phyloP scores from a whole-genome alignment of 805 yeast species.

The Starmerella vaccinii region DNA sequence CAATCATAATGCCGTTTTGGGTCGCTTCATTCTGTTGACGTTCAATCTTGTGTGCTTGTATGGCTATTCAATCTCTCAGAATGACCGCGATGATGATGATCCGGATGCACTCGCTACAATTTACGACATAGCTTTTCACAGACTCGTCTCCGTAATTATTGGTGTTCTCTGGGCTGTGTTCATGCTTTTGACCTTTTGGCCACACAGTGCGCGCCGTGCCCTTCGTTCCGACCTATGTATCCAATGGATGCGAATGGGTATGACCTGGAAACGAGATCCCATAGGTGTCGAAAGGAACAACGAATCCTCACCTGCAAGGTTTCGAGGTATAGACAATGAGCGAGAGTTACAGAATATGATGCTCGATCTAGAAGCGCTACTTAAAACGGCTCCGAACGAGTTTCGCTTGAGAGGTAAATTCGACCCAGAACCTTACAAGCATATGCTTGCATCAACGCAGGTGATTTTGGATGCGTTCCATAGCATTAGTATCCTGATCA shows the following conservation, averaged over 20 bases:
- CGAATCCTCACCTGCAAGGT: background rate
- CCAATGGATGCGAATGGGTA: conserved; percentile 71
- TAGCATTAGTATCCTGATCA: conserved; percentile 58
- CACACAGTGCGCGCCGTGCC: conserved; percentile 64
- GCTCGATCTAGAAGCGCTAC: conserved; percentile 47
- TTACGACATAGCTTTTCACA: conserved; percentile 67
- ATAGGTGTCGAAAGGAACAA: conserved; percentile 30
- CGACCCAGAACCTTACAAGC: conserved; percentile 44
- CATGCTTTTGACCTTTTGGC: conserved; percentile 56
- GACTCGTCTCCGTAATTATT: conserved; percentile 58
- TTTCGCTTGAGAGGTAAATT: conserved; percentile 64
- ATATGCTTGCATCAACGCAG: conserved; percentile 46
- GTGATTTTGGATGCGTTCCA: conserved; percentile 64
- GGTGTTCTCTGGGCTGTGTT: conserved; percentile 72
- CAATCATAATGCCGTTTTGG: conserved; percentile 34
- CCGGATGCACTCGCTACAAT: conserved; percentile 66
- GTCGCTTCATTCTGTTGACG: conserved; percentile 55
- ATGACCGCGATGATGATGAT: conserved; percentile 39
- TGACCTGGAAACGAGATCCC: conserved; percentile 71
- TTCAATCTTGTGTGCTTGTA: conserved; percentile 71
- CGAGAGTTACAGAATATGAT: conserved; percentile 44
- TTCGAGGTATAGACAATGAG: conserved; percentile 28
- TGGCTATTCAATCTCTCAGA: conserved; percentile 55
- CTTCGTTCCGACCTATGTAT: conserved; percentile 54
- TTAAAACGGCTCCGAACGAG: conserved; percentile 67